A percentile compares a stretch with the other conserved stretches of the same genome.
phyloP scores from a whole-genome alignment of 169 alveolate species.

The Plasmodium malariae region DNA sequence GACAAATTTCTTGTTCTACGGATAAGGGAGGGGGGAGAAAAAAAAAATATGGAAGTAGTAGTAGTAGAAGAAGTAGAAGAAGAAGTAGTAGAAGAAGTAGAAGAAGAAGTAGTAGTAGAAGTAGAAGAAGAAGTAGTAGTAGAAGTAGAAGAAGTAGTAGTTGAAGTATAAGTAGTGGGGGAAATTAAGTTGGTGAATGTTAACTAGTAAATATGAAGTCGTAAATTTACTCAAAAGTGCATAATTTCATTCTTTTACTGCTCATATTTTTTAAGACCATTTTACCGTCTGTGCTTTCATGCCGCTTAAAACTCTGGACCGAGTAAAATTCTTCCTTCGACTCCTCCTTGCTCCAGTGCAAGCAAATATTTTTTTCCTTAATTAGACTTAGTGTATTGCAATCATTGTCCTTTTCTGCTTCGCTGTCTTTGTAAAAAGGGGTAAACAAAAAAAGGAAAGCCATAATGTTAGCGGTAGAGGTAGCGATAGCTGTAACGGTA shows the following conservation, averaged over 20 bases:
- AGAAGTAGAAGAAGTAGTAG: no score
- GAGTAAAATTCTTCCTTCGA: neutral
- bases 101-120: no score
- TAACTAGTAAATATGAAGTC: neutral
- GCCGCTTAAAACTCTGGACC: neutral
- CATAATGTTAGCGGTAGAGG: no score
- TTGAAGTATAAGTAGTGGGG: no score
- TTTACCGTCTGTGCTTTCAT: neutral
- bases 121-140: no score
- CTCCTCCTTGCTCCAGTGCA: slow-evolving; percentile 12
- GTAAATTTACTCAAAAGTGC: neutral
- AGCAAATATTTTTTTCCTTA: slow-evolving; percentile 21
- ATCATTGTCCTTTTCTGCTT: neutral
- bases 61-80: no score
- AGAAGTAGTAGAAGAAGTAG: no score
- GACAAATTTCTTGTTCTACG: no score
- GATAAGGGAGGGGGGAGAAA: no score
- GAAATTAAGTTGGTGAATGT: no score
- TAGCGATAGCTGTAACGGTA: no score
- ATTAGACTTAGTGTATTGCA: neutral
- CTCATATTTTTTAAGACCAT: neutral
- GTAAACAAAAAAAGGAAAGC: no score
- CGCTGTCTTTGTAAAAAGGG: neutral
- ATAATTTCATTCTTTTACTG: neutral
- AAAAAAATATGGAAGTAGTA: neutral